Conservation (phyloP, 179 eudicot genomes). For the Beta macrorhiza region DNA sequence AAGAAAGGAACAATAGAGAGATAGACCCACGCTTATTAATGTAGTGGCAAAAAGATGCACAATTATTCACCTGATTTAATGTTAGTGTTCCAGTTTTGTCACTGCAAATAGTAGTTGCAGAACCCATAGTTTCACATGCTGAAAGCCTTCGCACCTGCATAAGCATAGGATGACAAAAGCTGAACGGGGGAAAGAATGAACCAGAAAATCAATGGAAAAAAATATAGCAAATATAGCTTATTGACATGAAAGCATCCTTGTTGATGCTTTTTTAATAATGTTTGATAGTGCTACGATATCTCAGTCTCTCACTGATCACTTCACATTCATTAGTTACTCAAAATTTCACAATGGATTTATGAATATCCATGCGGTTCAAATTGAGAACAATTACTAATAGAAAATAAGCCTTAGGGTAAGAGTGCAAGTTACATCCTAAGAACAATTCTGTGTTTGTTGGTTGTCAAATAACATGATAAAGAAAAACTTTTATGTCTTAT, state of each 20-base stretch:
- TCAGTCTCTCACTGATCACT: background rate
- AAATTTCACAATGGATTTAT: background rate
- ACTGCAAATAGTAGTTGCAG: slow-evolving; percentile 97
- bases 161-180: slow-evolving; percentile 5
- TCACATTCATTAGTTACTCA: background rate
- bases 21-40: background rate
- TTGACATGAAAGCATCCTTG: no score
- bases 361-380: background rate
- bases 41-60: slow-evolving; percentile 1
- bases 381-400: background rate
- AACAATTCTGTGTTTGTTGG: no score
- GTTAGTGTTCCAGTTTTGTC: slow-evolving; percentile 98
- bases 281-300: no score
- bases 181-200: background rate
- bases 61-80: slow-evolving; percentile 63
- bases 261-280: background rate
- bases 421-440: no score
- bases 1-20: background rate
- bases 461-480: background rate
- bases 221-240: background rate
- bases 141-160: slow-evolving; percentile 93
- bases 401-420: background rate
- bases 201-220: background rate
- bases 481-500: background rate
- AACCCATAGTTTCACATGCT: slow-evolving; percentile 99